Evolutionary conservation across 257 asterid genomes (phyloP).

Genomic region (Solanum clarkiae): DNA sequence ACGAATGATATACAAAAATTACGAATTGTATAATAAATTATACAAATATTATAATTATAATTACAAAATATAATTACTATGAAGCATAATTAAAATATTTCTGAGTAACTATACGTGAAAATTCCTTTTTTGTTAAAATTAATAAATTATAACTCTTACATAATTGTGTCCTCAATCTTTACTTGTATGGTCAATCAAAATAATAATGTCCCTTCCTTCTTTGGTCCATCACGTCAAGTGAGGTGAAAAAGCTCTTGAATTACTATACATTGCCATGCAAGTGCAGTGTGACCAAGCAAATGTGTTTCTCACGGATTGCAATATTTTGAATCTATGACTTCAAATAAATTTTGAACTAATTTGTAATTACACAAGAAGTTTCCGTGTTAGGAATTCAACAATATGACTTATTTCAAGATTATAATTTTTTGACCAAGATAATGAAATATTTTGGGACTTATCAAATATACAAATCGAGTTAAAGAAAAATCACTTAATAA

Average conservation of each 20-base stretch:
- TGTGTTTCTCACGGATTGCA: background rate
- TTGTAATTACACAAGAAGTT: background rate
- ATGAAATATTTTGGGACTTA: too few relatives aligned
- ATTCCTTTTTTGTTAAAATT: too few relatives aligned
- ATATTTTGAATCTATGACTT: background rate
- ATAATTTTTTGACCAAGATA: background rate
- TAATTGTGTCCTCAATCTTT: background rate
- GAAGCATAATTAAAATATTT: too few relatives aligned
- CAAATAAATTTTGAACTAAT: background rate
- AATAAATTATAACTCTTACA: background rate
- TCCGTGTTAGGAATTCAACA: background rate
- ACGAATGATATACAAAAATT: too few relatives aligned
- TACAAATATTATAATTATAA: too few relatives aligned
- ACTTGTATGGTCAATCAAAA: background rate
- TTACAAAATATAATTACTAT: too few relatives aligned
- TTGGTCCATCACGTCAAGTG: background rate
- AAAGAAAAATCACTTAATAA: too few relatives aligned
- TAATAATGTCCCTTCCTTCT: background rate
- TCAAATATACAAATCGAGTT: background rate
- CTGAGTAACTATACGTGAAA: too few relatives aligned
- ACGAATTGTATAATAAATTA: too few relatives aligned
- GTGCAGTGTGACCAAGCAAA: background rate
- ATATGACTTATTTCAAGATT: background rate
- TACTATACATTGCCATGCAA: background rate
- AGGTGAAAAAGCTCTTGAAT: background rate